Percentiles rank a stretch among this genome's conserved stretches.
phyloP scores from a whole-genome alignment of 1,284 basidiomycete species.

The Flammula alnicola region DNA sequence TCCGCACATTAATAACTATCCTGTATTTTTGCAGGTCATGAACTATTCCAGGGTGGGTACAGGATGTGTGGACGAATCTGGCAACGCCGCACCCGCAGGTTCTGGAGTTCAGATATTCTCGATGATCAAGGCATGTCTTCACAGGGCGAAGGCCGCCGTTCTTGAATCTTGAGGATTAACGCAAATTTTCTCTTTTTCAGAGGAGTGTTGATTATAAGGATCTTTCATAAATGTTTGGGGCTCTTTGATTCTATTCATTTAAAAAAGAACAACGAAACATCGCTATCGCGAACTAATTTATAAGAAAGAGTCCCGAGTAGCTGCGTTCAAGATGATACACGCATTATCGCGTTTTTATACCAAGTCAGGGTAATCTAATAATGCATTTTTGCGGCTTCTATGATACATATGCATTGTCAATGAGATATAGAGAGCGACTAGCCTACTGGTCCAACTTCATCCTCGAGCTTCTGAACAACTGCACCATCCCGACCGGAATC shows the following conservation, averaged over 20 bases:
- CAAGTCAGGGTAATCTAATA: no score
- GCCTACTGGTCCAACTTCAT: no score
- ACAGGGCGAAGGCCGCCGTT: no score
- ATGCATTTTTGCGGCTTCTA: no score
- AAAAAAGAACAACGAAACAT: no score
- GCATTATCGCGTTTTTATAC: no score
- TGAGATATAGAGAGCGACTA: no score
- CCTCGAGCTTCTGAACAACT: constrained; percentile 45
- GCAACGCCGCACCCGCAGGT: background rate
- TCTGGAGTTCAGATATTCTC: constrained; percentile 4
- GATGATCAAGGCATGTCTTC: constrained; percentile 6
- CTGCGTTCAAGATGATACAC: no score
- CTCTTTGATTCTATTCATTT: no score
- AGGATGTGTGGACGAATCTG: constrained; percentile 8
- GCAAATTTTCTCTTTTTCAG: background rate
- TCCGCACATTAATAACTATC: background rate
- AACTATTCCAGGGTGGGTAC: constrained; percentile 7
- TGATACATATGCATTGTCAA: no score
- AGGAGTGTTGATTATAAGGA: background rate
- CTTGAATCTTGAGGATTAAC: background rate
- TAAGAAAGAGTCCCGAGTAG: no score
- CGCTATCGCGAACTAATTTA: no score
- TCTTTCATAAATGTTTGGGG: background rate
- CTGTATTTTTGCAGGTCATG: constrained; percentile 4
- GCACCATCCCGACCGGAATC: constrained; percentile 48